phyloP scores from a whole-genome alignment of 2,329 filamentous ascomycete genomes.

The Xylaria hypoxylon region DNA sequence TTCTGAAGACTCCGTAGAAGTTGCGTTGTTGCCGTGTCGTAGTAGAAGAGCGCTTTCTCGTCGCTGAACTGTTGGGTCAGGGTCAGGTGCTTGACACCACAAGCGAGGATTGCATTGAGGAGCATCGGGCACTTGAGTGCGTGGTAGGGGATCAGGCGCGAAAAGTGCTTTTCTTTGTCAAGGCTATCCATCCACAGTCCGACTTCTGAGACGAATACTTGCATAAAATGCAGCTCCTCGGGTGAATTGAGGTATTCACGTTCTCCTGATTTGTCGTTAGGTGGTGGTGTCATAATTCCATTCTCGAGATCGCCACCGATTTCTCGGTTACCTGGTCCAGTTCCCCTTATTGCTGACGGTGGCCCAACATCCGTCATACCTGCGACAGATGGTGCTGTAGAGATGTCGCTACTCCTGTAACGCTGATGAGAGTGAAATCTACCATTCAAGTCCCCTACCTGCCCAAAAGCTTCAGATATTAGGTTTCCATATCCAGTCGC shows the following conservation, averaged over 20 bases:
- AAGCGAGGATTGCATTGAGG: slow-evolving; percentile 87
- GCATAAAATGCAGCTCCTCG: slow-evolving; percentile 89
- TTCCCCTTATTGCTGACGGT: slow-evolving; percentile 46
- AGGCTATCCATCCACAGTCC: slow-evolving; percentile 95
- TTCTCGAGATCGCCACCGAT: slow-evolving; percentile 44
- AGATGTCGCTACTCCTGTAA: slow-evolving; percentile 54
- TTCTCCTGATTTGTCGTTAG: slow-evolving; percentile 55
- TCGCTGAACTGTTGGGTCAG: slow-evolving; percentile 74
- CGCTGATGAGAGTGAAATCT: slow-evolving; percentile 43
- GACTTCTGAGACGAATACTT: slow-evolving; percentile 91
- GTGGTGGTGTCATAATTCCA: slow-evolving; percentile 57
- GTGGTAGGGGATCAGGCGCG: slow-evolving; percentile 83
- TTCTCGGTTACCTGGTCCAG: slow-evolving; percentile 53
- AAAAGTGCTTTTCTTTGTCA: slow-evolving; percentile 88
- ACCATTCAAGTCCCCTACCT: slow-evolving; percentile 44
- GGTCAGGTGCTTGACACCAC: slow-evolving; percentile 84
- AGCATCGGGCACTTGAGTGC: slow-evolving; percentile 87
- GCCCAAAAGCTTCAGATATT: slow-evolving; percentile 41
- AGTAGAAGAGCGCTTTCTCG: slow-evolving; percentile 84
- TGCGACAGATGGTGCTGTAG: slow-evolving; percentile 55
- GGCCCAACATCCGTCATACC: slow-evolving; percentile 52
- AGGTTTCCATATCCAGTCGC: slow-evolving; percentile 45
- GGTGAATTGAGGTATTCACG: slow-evolving; percentile 76
- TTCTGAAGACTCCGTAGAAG: slow-evolving; percentile 83
- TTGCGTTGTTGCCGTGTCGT: slow-evolving; percentile 84